Evolutionary conservation across 139 green algal genomes (phyloP).

Genomic region (Micractinium sp.): DNA sequence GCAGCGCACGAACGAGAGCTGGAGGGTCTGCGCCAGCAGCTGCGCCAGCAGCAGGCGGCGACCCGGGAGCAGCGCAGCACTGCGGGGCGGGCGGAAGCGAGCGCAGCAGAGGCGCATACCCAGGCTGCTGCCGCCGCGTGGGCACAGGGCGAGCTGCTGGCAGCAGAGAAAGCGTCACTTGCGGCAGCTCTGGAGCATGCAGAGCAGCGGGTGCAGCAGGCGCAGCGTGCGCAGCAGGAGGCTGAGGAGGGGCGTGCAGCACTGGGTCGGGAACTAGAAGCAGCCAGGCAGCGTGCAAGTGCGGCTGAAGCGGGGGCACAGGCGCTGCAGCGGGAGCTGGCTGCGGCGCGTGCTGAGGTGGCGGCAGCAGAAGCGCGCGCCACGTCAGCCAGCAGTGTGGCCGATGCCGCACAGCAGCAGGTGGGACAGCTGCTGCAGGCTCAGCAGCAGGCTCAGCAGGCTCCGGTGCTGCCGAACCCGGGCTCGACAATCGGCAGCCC

Average conservation of each 20-base stretch:
- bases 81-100: not conserved
- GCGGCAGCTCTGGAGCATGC: not conserved
- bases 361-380: not conserved
- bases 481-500: not conserved
- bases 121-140: not conserved
- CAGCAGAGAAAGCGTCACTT: slow-evolving; percentile 1
- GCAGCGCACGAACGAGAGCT: not conserved
- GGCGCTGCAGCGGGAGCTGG: not conserved
- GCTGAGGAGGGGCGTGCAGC: not conserved
- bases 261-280: not conserved
- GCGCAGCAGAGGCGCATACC: not conserved
- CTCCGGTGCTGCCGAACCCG: not conserved
- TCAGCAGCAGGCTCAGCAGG: not conserved
- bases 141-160: not conserved
- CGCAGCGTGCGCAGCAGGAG: not conserved
- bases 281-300: not conserved
- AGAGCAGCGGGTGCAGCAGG: not conserved
- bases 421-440: not conserved
- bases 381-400: not conserved
- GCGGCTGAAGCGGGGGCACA: not conserved
- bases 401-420: not conserved
- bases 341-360: not conserved
- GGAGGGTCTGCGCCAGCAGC: not conserved
- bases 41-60: not conserved
- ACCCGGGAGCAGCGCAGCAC: not conserved